phyloP scores from a whole-genome alignment of 345 rosid genomes.

The Barbarea vulgaris region DNA sequence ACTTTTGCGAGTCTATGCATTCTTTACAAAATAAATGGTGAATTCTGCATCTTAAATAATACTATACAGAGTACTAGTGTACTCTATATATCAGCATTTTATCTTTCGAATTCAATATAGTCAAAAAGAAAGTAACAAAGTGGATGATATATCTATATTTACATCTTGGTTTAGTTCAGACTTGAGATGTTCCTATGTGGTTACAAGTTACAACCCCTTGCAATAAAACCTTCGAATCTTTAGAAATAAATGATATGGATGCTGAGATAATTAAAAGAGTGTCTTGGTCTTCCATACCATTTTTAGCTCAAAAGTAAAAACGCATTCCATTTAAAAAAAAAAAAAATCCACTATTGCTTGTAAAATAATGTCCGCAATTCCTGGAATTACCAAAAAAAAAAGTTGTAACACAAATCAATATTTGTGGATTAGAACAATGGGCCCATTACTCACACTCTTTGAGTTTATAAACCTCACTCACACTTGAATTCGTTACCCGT shows the following conservation, averaged over 20 bases:
- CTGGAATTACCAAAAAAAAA: not conserved
- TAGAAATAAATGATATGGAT: not conserved
- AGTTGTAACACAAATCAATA: not conserved
- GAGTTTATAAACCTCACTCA: not conserved
- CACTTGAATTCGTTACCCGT: constrained; percentile 7
- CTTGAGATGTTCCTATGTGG: too few relatives aligned
- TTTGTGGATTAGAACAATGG: not conserved
- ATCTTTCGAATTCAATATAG: not conserved
- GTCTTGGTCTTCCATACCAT: too few relatives aligned
- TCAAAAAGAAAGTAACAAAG: too few relatives aligned
- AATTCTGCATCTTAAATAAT: not conserved
- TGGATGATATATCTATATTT: too few relatives aligned
- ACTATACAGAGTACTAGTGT: not conserved
- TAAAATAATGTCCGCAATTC: not conserved
- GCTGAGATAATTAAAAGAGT: not conserved
- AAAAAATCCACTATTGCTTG: too few relatives aligned
- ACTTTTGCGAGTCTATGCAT: not conserved
- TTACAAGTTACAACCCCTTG: too few relatives aligned
- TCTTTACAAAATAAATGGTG: not conserved
- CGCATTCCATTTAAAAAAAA: not conserved
- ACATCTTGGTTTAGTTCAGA: too few relatives aligned
- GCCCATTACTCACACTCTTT: not conserved
- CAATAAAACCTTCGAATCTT: too few relatives aligned
- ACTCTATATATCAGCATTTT: not conserved
- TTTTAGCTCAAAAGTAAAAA: not conserved